Percentiles rank a stretch among this genome's conserved stretches.
These are phyloP conservation scores for Neurospora sp. DNA, from an alignment of 495 filamentous ascomycete species.

Conservation along the genomic window DNA sequence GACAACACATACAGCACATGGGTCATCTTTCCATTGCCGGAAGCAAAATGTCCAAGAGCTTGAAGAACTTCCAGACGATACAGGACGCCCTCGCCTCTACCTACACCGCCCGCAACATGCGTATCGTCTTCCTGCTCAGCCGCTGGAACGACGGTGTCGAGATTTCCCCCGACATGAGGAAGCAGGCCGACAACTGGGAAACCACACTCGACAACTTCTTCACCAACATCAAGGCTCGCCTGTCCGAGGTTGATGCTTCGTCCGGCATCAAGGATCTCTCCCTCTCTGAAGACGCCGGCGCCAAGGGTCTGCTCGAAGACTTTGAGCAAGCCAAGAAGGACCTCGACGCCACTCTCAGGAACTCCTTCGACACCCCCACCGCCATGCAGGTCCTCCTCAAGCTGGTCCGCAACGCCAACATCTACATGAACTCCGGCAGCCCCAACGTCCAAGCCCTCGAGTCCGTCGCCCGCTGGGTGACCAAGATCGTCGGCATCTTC, in stretches of 20 bases:
- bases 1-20: constrained; percentile 48
- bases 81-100: constrained; percentile 63
- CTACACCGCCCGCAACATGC: constrained; percentile 70
- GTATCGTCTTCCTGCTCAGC: constrained; percentile 81
- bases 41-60: constrained; percentile 86
- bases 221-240: constrained; percentile 57
- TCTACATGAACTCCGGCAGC: constrained; percentile 47
- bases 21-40: constrained; percentile 85
- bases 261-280: constrained; percentile 37
- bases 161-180: constrained; percentile 72
- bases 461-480: constrained; percentile 66
- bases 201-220: constrained; percentile 85
- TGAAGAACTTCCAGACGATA: constrained; percentile 98
- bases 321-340: constrained; percentile 56
- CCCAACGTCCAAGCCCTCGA: constrained; percentile 44
- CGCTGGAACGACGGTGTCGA: constrained; percentile 87
- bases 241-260: constrained; percentile 30
- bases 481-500: constrained; percentile 71
- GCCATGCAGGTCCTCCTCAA: constrained; percentile 66
- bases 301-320: constrained; percentile 23
- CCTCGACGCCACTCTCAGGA: constrained; percentile 57
- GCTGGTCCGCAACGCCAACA: constrained; percentile 65
- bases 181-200: constrained; percentile 68
- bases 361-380: constrained; percentile 80
- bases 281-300: constrained; percentile 16